A percentile compares a stretch with the other conserved stretches of the same genome.
Conservation (phyloP, 2,329 filamentous ascomycete species). For the Aspergillus novofumigatus region DNA sequence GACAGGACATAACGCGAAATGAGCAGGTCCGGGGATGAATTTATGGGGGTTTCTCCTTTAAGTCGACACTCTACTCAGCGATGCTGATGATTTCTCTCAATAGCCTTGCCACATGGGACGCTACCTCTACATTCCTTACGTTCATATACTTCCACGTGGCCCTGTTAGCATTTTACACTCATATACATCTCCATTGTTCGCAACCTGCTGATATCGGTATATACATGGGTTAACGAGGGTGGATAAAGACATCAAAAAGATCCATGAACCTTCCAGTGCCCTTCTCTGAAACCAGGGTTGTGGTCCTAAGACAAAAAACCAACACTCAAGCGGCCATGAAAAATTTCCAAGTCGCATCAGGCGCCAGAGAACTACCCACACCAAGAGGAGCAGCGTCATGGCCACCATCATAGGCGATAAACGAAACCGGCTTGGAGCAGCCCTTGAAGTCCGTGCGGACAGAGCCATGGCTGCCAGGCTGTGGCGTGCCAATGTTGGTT, state of each 20-base stretch:
- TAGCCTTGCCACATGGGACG: too few relatives aligned
- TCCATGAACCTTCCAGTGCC: not conserved
- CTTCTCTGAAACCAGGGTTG: not conserved
- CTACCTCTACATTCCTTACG: not conserved
- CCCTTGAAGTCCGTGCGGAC: constrained; percentile 10
- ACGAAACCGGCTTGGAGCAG: constrained; percentile 11
- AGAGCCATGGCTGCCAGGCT: constrained; percentile 3
- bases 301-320: not conserved
- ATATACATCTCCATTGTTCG: not conserved
- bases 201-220: not conserved
- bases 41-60: too few relatives aligned
- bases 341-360: constrained; percentile 14
- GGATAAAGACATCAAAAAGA: not conserved
- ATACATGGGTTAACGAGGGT: not conserved
- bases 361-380: constrained; percentile 8
- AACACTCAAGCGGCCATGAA: constrained; percentile 7
- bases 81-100: too few relatives aligned
- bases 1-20: too few relatives aligned
- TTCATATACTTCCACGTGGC: too few relatives aligned
- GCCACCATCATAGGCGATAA: constrained; percentile 14
- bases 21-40: too few relatives aligned
- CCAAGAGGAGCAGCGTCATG: constrained; percentile 12
- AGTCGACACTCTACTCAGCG: too few relatives aligned
- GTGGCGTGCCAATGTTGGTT: constrained; percentile 3
- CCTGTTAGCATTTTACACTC: not conserved